A percentile compares a stretch with the other conserved stretches of the same genome.
Evolutionary conservation across 306 rosid species (phyloP).

Genomic region (Vigna nakashimae): DNA sequence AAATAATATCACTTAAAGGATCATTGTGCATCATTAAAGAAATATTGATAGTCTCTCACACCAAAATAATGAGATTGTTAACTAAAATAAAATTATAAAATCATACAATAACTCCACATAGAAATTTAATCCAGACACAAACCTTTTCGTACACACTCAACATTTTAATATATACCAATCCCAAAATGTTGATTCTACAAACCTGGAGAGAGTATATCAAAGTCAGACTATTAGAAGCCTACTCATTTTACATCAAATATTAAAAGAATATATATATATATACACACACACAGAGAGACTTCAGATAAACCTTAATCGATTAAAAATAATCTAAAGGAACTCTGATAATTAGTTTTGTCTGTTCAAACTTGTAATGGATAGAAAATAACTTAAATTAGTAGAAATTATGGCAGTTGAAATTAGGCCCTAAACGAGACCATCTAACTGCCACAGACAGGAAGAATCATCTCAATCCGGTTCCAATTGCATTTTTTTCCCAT

Average conservation of each 20-base stretch:
- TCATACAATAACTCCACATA: not conserved
- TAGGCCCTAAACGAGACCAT: constrained; percentile 38
- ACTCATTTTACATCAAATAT: constrained; percentile 18
- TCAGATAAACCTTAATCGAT: constrained; percentile 20
- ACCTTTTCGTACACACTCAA: not conserved
- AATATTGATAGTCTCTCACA: not conserved
- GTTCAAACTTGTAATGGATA: constrained; percentile 21
- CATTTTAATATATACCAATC: too few species aligned
- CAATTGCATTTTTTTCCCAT: constrained; percentile 22
- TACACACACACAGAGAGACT: too few species aligned
- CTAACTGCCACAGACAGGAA: constrained; percentile 34
- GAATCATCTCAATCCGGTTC: constrained; percentile 26
- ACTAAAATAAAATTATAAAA: not conserved
- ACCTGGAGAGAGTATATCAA: too few species aligned
- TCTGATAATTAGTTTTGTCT: constrained; percentile 15
- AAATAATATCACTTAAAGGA: not conserved
- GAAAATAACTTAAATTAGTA: constrained; percentile 16
- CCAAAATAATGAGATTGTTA: not conserved
- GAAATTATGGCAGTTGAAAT: constrained; percentile 21
- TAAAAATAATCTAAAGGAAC: constrained; percentile 13
- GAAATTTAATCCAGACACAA: not conserved
- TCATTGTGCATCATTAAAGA: not conserved
- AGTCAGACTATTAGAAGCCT: not conserved
- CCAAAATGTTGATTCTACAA: too few species aligned
- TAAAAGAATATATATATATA: not conserved